phyloP scores from a whole-genome alignment of 768 basidiomycete species.

The Leucocoprinus leucothites region DNA sequence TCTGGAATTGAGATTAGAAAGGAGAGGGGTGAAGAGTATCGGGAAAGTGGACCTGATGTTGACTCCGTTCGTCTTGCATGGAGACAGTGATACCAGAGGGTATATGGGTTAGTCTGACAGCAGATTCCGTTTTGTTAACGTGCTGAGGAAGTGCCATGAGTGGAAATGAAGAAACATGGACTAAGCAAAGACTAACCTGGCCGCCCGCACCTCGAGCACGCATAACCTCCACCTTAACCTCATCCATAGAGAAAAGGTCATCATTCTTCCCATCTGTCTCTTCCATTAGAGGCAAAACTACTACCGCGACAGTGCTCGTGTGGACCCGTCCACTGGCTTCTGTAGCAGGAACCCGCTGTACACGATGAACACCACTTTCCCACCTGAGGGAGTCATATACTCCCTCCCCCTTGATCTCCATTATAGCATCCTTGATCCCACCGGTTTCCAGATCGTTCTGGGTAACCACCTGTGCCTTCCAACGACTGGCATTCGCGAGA shows the following conservation, averaged over 20 bases:
- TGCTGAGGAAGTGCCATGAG: slow-evolving; percentile 48
- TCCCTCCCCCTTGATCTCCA: slow-evolving; percentile 76
- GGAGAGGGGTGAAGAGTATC: background rate
- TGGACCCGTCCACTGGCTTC: slow-evolving; percentile 87
- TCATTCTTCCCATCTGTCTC: slow-evolving; percentile 57
- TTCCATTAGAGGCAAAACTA: slow-evolving; percentile 80
- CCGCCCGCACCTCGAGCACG: slow-evolving; percentile 96
- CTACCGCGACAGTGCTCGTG: slow-evolving; percentile 85
- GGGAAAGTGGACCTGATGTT: slow-evolving; percentile 69
- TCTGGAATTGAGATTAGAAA: slow-evolving; percentile 43
- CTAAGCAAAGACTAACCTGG: slow-evolving; percentile 50
- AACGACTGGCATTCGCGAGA: slow-evolving; percentile 50
- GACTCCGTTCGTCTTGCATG: slow-evolving; percentile 97
- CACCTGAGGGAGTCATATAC: slow-evolving; percentile 78
- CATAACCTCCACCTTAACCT: slow-evolving; percentile 92
- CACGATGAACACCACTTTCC: slow-evolving; percentile 96
- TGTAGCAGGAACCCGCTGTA: slow-evolving; percentile 91
- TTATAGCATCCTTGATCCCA: slow-evolving; percentile 74
- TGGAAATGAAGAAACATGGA: background rate
- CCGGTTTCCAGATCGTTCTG: slow-evolving; percentile 55
- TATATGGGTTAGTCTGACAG: slow-evolving; percentile 88
- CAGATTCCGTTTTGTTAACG: slow-evolving; percentile 98
- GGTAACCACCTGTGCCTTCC: slow-evolving; percentile 61
- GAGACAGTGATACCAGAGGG: slow-evolving; percentile 94
- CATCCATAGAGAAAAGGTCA: slow-evolving; percentile 77